Evolutionary conservation across 257 asterid genomes (phyloP).

Genomic region (Avicennia marina): DNA sequence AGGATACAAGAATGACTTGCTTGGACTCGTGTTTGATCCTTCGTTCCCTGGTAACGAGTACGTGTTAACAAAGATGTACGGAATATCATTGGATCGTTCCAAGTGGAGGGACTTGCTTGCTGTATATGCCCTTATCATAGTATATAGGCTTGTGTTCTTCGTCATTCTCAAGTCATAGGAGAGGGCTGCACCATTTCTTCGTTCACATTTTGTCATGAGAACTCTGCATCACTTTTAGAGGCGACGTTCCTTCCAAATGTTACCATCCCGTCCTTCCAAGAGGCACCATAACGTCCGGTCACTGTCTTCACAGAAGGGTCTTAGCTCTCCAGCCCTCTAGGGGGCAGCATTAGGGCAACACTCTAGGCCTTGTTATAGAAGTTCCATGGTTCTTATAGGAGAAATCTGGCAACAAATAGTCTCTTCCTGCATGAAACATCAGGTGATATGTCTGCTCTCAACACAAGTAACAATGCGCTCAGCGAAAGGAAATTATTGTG

Average conservation of each 20-base stretch:
- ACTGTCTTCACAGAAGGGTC: conserved; percentile 45
- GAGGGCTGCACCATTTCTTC: conserved; percentile 30
- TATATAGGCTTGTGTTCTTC: too few relatives aligned
- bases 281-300: conserved; percentile 27
- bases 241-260: conserved; percentile 27
- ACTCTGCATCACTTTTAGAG: conserved; percentile 13
- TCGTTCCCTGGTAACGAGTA: conserved; percentile 48
- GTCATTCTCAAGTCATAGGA: conserved; percentile 45
- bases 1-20: conserved; percentile 53
- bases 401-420: too few relatives aligned
- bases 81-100: conserved; percentile 49
- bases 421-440: too few relatives aligned
- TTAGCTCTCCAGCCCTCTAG: conserved; percentile 35
- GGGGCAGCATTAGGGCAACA: not conserved
- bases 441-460: not conserved
- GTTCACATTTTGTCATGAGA: conserved; percentile 39
- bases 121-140: conserved; percentile 40
- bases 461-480: not conserved
- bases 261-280: conserved; percentile 22
- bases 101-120: conserved; percentile 80
- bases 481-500: not conserved
- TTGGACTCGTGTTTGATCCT: conserved; percentile 62
- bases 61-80: conserved; percentile 38
- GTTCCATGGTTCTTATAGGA: too few relatives aligned
- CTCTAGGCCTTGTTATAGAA: not conserved